Base-by-base conservation (phyloP, 176 grass and related monocot species). In the Thinopyrum elongatum region DNA sequence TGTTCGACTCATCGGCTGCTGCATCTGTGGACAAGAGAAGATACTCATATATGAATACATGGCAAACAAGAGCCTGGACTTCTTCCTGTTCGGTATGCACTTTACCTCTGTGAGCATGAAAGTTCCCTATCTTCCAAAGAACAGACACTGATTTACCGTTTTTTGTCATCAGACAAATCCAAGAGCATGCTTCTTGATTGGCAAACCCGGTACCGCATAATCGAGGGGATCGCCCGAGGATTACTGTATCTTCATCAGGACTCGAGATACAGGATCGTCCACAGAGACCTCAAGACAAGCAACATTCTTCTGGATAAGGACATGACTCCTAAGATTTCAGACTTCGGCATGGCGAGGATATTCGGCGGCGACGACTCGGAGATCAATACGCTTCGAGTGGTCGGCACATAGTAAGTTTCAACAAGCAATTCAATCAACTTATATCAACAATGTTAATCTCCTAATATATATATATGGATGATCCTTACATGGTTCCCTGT, bases 161-260 rank as follows among this genome's bases (percentile, higher is more conserved):
- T 83, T 66, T 39, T 76, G 30, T 51, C 47, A 59, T 42, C 64
- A 95, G 92, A 97, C 21, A 91, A 85, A 82, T 61, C 87, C 14
- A 89, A 77, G 80, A 83, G 83, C 36, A 70, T 34, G 51, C 65
- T 84, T 84, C 82, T 97, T 2, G 77, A 91, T 23, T 97, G 89
- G 95, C 78, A 60, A 89, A 94, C 69, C 2, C 70, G 95, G 27
- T 91, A 97, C 26, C 66, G 46, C 77, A 97, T 97, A 70, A 93
- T 97, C 46, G 79, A 91, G 74, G 92, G 90, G 30, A 81, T 97
- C n/a, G 59, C 88, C 11, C 84, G 90, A 82, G 95, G 92, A 8
- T 65, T 97, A 25, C 70, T 94, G 26, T 94, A 97, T 66, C 92
- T 97, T 55, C 92, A 97, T 38, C 88, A 94, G 86, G 95, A 97